These are phyloP conservation scores for Neobulgaria alba DNA, from an alignment of 2,329 filamentous ascomycete species.

Conservation along the genomic window DNA sequence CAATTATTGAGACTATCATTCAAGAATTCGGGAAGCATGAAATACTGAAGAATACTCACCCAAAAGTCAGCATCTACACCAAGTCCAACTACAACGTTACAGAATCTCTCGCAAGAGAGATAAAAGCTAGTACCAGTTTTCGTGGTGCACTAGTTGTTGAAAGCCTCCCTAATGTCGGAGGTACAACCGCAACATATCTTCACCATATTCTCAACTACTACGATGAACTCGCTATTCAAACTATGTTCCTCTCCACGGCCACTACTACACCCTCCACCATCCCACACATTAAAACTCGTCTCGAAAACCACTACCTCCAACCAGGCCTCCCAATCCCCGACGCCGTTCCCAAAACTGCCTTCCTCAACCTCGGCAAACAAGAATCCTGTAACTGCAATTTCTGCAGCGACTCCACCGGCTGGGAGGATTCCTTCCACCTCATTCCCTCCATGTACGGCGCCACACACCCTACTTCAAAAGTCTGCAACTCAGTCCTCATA, in stretches of 20 bases:
- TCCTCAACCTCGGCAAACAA: constrained; percentile 35
- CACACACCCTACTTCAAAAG: constrained; percentile 16
- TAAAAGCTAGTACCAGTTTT: neutral
- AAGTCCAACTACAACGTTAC: constrained; percentile 13
- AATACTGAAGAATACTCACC: constrained; percentile 9
- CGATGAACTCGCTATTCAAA: constrained; percentile 36
- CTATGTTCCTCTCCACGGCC: constrained; percentile 35
- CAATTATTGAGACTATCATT: constrained; percentile 15
- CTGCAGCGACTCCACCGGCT: constrained; percentile 34
- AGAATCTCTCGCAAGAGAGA: constrained; percentile 3
- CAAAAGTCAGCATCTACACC: constrained; percentile 23
- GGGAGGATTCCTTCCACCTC: constrained; percentile 32
- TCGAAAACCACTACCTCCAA: constrained; percentile 22
- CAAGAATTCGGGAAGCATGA: constrained; percentile 10
- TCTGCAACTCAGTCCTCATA: constrained; percentile 30
- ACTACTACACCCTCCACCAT: constrained; percentile 5
- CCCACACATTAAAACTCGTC: constrained; percentile 4
- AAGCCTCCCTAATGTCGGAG: constrained; percentile 32
- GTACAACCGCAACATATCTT: constrained; percentile 38
- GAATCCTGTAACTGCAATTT: constrained; percentile 31
- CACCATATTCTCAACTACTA: constrained; percentile 36
- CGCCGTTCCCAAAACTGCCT: constrained; percentile 33
- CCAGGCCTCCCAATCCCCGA: constrained; percentile 30
- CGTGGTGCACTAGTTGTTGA: constrained; percentile 11
- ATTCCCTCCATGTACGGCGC: constrained; percentile 31